Evolutionary conservation across 257 asterid genomes (phyloP), one percentile per base, ranked within the genome.

Genomic region (Solanum rostratum): DNA sequence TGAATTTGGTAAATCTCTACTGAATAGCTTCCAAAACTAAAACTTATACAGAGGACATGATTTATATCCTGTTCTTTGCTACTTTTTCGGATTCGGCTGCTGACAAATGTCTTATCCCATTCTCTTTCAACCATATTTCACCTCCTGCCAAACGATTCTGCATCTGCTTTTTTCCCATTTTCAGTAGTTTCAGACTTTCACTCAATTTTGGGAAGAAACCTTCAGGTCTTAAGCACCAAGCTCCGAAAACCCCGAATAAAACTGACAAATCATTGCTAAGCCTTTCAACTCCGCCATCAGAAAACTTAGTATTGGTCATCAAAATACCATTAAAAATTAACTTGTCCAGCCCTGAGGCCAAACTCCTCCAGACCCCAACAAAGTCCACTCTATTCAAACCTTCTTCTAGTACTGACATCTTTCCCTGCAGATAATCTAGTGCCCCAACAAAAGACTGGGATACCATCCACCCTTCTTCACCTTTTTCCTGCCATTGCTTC

Each of bases 191-290:
- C 91, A 97, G 68, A 81, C 97, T 93, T 73, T 93, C 98, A 19
- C 87, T 89, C 57, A 90, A 82, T 84, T 91, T 94, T 46, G 98
- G 98, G 82, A 97, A 97, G 91, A 95, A 97, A 80, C 98, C 99
- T 90, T 97, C 96, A 29, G 99, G 98, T 86, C 98, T 91, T 92
- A 94, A 85, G 86, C 98, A 94, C 97, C 97, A 93, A 33, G 87
- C 87, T 39, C 91, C 88, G 80, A 97, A 95, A 60, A 91, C 91
- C 63, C 95, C 95, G 80, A 93, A 93, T 60, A 95, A 71, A 86
- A 91, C 90, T 7, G 88, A 83, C 86, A 94, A 74, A 89, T 97
- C 98, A 85, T 94, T 94, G 33, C 85, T 88, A 81, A 97, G 91
- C 89, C 93, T 92, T 85, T 91, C 91, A 70, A 94, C 95, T 74